A percentile compares a stretch with the other conserved stretches of the same genome.
These are phyloP conservation scores for Bertia moriformis DNA, from an alignment of 2,329 filamentous ascomycete genomes.

Conservation along the genomic window DNA sequence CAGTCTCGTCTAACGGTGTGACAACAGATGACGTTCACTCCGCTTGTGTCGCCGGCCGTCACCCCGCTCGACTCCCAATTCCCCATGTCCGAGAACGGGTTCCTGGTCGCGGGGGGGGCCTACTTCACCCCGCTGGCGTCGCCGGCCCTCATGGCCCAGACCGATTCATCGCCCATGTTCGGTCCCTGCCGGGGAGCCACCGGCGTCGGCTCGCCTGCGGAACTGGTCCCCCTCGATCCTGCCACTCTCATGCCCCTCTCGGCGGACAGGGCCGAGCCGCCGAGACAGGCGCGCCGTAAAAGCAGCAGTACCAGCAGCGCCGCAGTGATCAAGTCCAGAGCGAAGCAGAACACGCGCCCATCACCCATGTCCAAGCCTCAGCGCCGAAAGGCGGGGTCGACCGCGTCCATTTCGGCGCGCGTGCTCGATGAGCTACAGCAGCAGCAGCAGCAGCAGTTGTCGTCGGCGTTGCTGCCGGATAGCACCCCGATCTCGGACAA, in stretches of 20 bases:
- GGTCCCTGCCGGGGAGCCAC: slow-evolving; percentile 27
- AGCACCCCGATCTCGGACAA: slow-evolving; percentile 5
- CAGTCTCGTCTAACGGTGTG: too few relatives aligned
- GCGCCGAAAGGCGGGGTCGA: slow-evolving; percentile 34
- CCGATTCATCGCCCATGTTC: slow-evolving; percentile 29
- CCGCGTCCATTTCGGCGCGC: slow-evolving; percentile 39
- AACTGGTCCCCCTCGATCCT: slow-evolving; percentile 37
- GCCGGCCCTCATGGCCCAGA: slow-evolving; percentile 63
- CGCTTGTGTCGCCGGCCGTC: slow-evolving; percentile 70
- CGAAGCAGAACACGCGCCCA: slow-evolving; percentile 42
- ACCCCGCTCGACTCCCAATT: slow-evolving; percentile 65
- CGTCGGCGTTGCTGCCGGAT: slow-evolving; percentile 12
- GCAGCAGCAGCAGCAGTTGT: slow-evolving; percentile 22
- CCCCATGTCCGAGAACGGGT: slow-evolving; percentile 39
- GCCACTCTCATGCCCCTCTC: neutral
- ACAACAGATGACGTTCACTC: slow-evolving; percentile 59
- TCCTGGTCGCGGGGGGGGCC: slow-evolving; percentile 55
- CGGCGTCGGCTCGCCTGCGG: slow-evolving; percentile 37
- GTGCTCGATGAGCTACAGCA: slow-evolving; percentile 32
- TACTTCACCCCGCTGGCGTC: slow-evolving; percentile 77
- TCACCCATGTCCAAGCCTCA: slow-evolving; percentile 61
- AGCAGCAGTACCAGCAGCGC: slow-evolving; percentile 35
- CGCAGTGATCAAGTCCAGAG: slow-evolving; percentile 27
- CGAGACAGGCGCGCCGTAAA: slow-evolving; percentile 26
- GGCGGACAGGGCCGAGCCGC: slow-evolving; percentile 10